Percentiles rank a stretch among this genome's conserved stretches.
These are phyloP conservation scores for Domatiomyces catenatus DNA, from an alignment of 2,329 filamentous ascomycete genomes.

Conservation along the genomic window DNA sequence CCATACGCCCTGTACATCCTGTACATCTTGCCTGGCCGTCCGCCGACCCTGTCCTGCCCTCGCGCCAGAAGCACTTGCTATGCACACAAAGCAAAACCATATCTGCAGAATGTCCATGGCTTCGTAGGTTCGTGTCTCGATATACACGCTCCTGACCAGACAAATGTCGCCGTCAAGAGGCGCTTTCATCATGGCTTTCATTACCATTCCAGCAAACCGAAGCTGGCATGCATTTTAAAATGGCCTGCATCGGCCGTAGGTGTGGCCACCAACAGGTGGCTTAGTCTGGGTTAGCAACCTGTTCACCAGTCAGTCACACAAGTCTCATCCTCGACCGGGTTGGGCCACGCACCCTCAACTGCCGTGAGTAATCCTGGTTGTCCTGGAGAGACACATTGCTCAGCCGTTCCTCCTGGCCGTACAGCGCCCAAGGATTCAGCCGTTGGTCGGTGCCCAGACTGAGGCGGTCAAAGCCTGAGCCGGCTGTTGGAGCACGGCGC, in stretches of 20 bases:
- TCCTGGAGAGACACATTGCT: constrained; percentile 33
- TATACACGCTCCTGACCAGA: not conserved
- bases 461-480: constrained; percentile 11
- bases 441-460: constrained; percentile 26
- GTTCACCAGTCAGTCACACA: constrained; percentile 5
- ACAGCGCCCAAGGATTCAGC: constrained; percentile 27
- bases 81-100: not conserved
- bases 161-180: not conserved
- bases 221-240: not conserved
- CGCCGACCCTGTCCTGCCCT: not conserved
- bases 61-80: not conserved
- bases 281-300: constrained; percentile 17
- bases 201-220: not conserved
- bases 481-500: constrained; percentile 8
- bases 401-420: constrained; percentile 26
- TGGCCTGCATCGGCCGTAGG: not conserved
- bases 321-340: not conserved
- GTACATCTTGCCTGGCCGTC: not conserved
- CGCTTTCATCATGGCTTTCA: not conserved
- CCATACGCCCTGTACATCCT: not conserved
- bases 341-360: constrained; percentile 12
- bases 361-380: constrained; percentile 34
- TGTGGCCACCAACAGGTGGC: constrained; percentile 1
- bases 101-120: constrained; percentile 2
- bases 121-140: constrained; percentile 6